Percentiles rank a stretch among this genome's conserved stretches.
Evolutionary conservation across 2,329 filamentous ascomycete species (phyloP).

Genomic region (Cytospora paraplurivora): DNA sequence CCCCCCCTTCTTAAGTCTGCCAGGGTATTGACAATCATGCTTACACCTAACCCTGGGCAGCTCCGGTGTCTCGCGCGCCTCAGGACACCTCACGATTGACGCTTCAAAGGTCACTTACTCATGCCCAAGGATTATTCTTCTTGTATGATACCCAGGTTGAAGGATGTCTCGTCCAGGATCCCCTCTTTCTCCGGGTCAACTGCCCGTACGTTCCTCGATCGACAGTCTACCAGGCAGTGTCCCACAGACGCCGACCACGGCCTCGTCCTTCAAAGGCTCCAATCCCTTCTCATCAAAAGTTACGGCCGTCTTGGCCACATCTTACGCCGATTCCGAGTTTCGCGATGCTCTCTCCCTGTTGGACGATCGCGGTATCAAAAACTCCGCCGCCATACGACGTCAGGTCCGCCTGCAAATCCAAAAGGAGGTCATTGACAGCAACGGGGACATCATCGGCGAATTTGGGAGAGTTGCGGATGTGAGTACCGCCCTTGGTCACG

Average conservation of each 20-base stretch:
- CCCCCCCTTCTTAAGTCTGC: not conserved
- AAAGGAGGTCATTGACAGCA: slow-evolving; percentile 89
- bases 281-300: slow-evolving; percentile 81
- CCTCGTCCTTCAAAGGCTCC: slow-evolving; percentile 43
- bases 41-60: not conserved
- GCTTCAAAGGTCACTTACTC: not conserved
- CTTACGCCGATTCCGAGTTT: slow-evolving; percentile 91
- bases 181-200: slow-evolving; percentile 28
- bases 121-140: too few relatives aligned
- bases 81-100: not conserved
- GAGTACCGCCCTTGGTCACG: slow-evolving; percentile 35
- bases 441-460: slow-evolving; percentile 84
- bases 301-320: slow-evolving; percentile 82
- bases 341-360: slow-evolving; percentile 79
- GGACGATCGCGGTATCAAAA: slow-evolving; percentile 70
- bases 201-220: slow-evolving; percentile 26
- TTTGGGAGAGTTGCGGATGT: slow-evolving; percentile 90
- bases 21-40: too few relatives aligned
- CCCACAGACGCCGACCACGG: slow-evolving; percentile 38
- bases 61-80: not conserved
- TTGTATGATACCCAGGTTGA: not conserved
- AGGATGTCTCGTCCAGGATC: slow-evolving; percentile 29
- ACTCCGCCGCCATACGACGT: slow-evolving; percentile 76
- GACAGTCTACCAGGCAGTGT: slow-evolving; percentile 31
- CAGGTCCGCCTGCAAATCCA: slow-evolving; percentile 81